These are phyloP conservation scores for Euryodendron excelsum DNA, from an alignment of 148 eudicot species.

Conservation along the genomic window DNA sequence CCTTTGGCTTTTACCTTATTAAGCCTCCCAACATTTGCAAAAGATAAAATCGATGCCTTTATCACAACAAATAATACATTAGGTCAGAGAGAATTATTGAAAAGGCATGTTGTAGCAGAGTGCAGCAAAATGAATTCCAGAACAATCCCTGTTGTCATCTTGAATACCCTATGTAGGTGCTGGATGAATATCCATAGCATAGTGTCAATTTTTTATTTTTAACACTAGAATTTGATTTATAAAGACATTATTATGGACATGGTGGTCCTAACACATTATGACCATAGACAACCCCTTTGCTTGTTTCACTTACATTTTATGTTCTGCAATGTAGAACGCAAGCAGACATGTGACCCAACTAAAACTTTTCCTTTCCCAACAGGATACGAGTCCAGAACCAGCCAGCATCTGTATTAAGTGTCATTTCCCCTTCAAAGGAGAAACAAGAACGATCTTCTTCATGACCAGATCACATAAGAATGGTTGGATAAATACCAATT, in stretches of 20 bases:
- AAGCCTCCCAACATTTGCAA: slow-evolving; percentile 22
- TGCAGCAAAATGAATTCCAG: background rate
- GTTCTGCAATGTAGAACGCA: background rate
- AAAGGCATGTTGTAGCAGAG: background rate
- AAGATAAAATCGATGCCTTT: slow-evolving; percentile 42
- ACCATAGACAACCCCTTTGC: background rate
- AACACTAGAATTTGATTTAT: background rate
- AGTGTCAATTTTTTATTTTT: background rate
- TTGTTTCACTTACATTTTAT: background rate
- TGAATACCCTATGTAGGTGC: background rate
- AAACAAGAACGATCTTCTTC: background rate
- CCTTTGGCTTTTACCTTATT: slow-evolving; percentile 30
- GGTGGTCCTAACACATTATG: background rate
- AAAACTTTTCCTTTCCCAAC: background rate
- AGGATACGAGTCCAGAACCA: background rate
- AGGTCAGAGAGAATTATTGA: background rate
- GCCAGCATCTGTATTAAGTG: background rate
- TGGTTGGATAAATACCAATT: background rate
- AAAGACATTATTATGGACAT: background rate
- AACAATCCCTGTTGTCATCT: background rate
- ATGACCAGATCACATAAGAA: background rate
- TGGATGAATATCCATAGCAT: background rate
- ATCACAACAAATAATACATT: background rate
- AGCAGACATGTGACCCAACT: background rate
- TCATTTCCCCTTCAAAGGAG: background rate